Evolutionary conservation across 202 grass and related monocot genomes (phyloP).

Genomic region (Panicum hallii): DNA sequence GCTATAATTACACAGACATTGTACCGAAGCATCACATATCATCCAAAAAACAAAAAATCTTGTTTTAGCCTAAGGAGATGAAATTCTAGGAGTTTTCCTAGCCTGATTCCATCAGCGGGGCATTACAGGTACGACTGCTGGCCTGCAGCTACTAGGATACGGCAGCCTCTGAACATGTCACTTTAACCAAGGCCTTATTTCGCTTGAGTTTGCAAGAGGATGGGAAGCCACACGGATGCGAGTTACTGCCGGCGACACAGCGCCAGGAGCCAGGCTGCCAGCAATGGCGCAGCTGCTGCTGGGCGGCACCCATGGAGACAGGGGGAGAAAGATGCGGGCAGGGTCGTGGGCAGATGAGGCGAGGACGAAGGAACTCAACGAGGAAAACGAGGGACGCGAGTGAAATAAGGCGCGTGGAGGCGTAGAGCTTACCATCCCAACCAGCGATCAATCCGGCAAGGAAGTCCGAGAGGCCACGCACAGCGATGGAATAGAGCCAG

Average conservation of each 20-base stretch:
- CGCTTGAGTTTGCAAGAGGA: neutral
- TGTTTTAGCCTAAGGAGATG: neutral
- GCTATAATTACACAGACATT: neutral
- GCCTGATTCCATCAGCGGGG: neutral
- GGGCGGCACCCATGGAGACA: neutral
- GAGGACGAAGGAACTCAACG: neutral
- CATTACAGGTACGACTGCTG: neutral
- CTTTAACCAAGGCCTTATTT: neutral
- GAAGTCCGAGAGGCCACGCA: neutral
- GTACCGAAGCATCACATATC: constrained; percentile 2
- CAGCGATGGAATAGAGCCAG: neutral
- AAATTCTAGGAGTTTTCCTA: neutral
- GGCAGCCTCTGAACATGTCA: neutral
- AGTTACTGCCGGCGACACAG: neutral
- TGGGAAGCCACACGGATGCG: neutral
- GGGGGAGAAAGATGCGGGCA: neutral
- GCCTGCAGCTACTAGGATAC: neutral
- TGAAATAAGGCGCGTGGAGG: neutral
- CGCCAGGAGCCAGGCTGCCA: neutral
- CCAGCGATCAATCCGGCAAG: neutral
- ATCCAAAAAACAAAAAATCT: neutral
- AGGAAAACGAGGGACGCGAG: neutral
- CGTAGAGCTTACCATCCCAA: constrained; percentile 44
- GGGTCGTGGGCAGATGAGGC: neutral
- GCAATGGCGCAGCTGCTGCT: neutral